Base-by-base conservation (phyloP, 2,329 filamentous ascomycete species). In the Trichoderma afroharzianum region DNA sequence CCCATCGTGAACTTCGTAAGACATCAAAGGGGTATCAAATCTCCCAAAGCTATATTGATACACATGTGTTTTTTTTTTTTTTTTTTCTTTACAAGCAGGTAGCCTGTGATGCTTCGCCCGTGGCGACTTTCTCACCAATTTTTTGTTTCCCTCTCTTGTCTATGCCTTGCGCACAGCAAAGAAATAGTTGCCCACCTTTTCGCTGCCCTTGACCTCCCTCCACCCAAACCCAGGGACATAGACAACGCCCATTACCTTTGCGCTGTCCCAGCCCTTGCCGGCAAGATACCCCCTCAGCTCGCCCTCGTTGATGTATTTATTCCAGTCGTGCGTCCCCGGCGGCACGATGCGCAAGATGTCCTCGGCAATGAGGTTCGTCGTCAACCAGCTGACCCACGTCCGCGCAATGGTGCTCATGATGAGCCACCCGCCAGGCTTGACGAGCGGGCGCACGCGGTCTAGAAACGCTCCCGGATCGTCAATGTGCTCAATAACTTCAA, bases 401-500 rank as follows among this genome's bases (percentile, higher is more conserved):
- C 96, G 87, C 64, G 96, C 93, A 79, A 99, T 98, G 3, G 96
- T 99, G 80, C 92, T 95, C 76, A 96, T 88, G 61, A 98, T 88
- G 8, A 99, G 84, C 96, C 95, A 99, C 0, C 96, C 96, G 1
- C 96, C 96, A 0, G 95, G 95, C 74, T 89, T 91, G 28, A 99
- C 90, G 76, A 97, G 93, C 2, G 89, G 87, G 53, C 92, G 85
- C 73, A 93, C 91, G 3, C 86, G 85, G 63, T 90, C 85, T 4
- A 98, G 87, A 75, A 98, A 97, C 4, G 88, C 85, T 0, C 89
- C 88, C 0, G 94, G 94, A 26, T 89, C 85, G 70, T 92, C 90
- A 72, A 99, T 92, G 81, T 99, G 96, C 82, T 99, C 96, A 69
- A 99, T 88, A 5, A 99, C 96, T 82, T 99, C 96, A 81, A 98